Conservation (phyloP, 345 rosid genomes). For the Moricandia arvensis region DNA sequence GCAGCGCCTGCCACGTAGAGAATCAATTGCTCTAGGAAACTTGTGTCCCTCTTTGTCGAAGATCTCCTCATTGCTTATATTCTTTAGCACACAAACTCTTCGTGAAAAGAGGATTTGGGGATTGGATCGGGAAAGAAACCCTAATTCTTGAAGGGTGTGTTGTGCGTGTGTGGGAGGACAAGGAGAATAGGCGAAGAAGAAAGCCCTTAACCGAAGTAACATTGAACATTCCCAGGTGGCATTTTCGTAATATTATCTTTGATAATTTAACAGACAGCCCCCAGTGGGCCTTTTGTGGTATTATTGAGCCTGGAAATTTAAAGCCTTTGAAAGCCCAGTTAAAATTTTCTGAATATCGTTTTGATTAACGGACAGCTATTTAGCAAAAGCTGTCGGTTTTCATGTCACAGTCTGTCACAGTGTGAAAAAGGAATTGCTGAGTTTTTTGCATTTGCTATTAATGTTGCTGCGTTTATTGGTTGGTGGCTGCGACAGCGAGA, state of each 20-base stretch:
- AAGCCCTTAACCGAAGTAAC: not conserved
- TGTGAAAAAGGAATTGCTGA: not conserved
- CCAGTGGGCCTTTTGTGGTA: not conserved
- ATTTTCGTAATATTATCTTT: not conserved
- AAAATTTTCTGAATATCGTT: no score
- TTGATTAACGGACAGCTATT: no score
- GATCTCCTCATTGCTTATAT: conserved; percentile 46
- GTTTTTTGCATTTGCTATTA: not conserved
- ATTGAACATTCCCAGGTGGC: not conserved
- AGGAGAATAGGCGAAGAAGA: conserved; percentile 23
- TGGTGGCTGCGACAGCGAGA: not conserved
- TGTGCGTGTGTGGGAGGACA: not conserved
- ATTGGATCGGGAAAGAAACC: not conserved
- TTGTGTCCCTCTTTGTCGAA: conserved; percentile 45
- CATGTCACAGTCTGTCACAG: not conserved
- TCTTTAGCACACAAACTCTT: not conserved
- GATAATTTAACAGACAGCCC: not conserved
- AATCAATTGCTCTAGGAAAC: conserved; percentile 66
- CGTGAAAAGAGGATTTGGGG: conserved; percentile 1
- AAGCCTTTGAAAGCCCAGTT: not conserved
- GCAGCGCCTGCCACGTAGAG: conserved; percentile 96
- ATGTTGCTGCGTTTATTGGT: not conserved
- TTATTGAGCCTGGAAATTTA: not conserved
- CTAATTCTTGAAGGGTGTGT: not conserved
- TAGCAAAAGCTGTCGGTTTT: not conserved